Evolutionary conservation across 495 filamentous ascomycete genomes (phyloP), one percentile per base, ranked within the genome.

Genomic region (Staphylotrichum tortipilum): DNA sequence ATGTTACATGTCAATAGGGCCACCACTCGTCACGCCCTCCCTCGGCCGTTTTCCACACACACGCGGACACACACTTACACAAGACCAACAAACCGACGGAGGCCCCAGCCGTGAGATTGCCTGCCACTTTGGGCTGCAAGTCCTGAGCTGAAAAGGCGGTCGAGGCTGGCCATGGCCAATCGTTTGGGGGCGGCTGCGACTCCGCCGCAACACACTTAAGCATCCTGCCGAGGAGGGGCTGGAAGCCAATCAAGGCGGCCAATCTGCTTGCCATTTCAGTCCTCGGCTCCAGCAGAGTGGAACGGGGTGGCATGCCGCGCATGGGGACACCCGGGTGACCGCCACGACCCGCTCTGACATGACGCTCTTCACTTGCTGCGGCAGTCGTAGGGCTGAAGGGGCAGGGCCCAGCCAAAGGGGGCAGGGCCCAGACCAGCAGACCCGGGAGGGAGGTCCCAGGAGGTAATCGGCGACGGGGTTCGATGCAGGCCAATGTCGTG

Each of bases 141-240:
- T 17, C 19, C 15, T 5, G 24, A 54, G 52, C 52, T 54, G 52
- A 54, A 53, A 48, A 44, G 19, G 31, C 39, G 40, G 37, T 51
- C 33, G 45, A 41, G 44, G 33, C 39, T 9, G 29, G 8, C 18
- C 8, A 4, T n/a, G 18, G 33, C 52, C 52, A 54, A 54, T 54
- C 39, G 37, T 3, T 7, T 35, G 14, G 44, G 1, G 40, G 7
- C 45, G 44, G 33, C 44, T 31, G 14, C 12, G 17, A 10, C 46
- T 48, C 46, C 46, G 46, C 46, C 46, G 10, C 46, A 31, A 17
- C 26, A 23, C 26, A 31, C n/a, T 29, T 29, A 31, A 30, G 24
- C 28, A 40, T 11, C 24, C 4, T 36, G 10, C 46, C 45, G 39
- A 34, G 24, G 36, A 17, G 34, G 3, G 18, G 36, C 28, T 26